Evolutionary conservation across 2,329 filamentous ascomycete genomes (phyloP).

Genomic region (Trichocomaceae sp.): DNA sequence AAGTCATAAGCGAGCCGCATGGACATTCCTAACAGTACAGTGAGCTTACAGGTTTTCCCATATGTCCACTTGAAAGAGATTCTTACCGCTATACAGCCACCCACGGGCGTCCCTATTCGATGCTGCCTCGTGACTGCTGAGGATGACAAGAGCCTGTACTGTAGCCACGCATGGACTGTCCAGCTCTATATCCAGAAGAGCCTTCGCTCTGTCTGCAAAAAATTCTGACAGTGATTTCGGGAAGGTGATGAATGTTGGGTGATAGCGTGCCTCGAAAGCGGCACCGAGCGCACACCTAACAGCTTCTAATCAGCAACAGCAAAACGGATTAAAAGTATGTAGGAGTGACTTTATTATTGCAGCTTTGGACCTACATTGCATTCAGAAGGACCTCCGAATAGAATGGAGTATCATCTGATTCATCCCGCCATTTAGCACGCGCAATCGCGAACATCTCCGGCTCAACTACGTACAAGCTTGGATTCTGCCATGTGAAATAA

Average conservation of each 20-base stretch:
- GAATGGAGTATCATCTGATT: constrained; percentile 34
- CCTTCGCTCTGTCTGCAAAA: constrained; percentile 39
- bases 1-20: constrained; percentile 43
- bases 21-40: constrained; percentile 32
- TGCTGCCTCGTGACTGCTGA: constrained; percentile 42
- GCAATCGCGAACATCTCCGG: constrained; percentile 35
- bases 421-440: constrained; percentile 30
- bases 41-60: background rate
- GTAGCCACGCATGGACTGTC: constrained; percentile 45
- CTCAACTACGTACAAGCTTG: constrained; percentile 42
- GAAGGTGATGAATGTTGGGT: constrained; percentile 38
- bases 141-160: constrained; percentile 41
- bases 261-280: constrained; percentile 39
- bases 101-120: constrained; percentile 40
- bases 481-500: constrained; percentile 46
- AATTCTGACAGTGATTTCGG: constrained; percentile 31
- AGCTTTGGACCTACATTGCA: constrained; percentile 27
- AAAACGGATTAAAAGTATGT: background rate
- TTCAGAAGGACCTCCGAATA: constrained; percentile 39
- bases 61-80: background rate
- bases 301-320: background rate
- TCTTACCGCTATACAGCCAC: constrained; percentile 43
- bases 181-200: constrained; percentile 42
- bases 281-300: constrained; percentile 38
- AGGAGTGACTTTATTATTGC: background rate